These are phyloP conservation scores for Spiraea crenata DNA, from an alignment of 331 rosid species.

Conservation along the genomic window DNA sequence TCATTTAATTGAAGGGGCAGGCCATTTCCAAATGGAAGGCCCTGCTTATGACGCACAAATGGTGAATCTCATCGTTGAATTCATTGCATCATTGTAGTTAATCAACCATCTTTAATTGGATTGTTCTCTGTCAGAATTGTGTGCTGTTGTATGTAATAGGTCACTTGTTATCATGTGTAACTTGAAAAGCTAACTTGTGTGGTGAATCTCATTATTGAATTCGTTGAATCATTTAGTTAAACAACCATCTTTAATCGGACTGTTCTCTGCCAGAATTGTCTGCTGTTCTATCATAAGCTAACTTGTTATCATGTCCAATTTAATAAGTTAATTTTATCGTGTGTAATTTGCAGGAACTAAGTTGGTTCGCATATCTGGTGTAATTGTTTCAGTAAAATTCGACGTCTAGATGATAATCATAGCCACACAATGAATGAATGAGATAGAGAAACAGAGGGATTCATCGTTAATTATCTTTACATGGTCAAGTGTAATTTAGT, in stretches of 20 bases:
- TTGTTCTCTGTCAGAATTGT: conserved; percentile 12
- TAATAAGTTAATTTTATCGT: background rate
- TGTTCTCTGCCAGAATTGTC: conserved; percentile 11
- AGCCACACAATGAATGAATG: background rate
- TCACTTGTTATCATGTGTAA: background rate
- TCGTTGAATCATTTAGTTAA: conserved; percentile 47
- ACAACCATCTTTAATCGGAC: background rate
- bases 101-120: background rate
- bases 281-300: conserved; percentile 26
- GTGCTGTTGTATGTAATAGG: conserved; percentile 26
- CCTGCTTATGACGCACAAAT: conserved; percentile 69
- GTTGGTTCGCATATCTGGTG: conserved; percentile 26
- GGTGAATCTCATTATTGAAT: conserved; percentile 63
- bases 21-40: conserved; percentile 97
- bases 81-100: conserved; percentile 48
- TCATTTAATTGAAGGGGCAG: conserved; percentile 70
- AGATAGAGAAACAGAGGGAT: background rate
- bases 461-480: conserved; percentile 24
- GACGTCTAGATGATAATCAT: too few species aligned
- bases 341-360: conserved; percentile 34
- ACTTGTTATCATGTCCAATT: background rate
- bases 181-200: background rate
- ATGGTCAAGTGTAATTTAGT: conserved; percentile 22
- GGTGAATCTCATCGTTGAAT: conserved; percentile 63
- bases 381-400: background rate